These are phyloP conservation scores for Lepiota brunneoincarnata DNA, from an alignment of 768 basidiomycete genomes.

Conservation along the genomic window DNA sequence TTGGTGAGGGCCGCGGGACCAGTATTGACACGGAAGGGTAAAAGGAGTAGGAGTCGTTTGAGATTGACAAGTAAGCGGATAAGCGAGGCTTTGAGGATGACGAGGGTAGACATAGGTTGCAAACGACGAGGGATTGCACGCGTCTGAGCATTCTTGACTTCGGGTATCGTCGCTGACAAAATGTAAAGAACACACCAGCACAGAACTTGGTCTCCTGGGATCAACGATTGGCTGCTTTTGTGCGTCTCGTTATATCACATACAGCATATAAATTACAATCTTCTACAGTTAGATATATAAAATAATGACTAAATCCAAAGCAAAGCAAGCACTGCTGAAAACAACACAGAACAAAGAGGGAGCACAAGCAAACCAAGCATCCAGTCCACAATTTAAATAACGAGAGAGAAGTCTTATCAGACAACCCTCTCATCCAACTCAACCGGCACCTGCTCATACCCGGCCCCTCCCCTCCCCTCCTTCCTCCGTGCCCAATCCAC, in stretches of 20 bases:
- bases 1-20: no score
- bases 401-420: not conserved
- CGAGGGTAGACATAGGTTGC: no score
- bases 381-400: not conserved
- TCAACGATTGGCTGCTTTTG: slow-evolving; percentile 61
- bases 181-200: no score
- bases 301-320: no score
- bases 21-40: no score
- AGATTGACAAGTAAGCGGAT: no score
- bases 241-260: slow-evolving; percentile 64
- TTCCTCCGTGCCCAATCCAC: slow-evolving; percentile 9
- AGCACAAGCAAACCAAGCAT: not conserved
- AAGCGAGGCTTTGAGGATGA: no score
- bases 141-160: not conserved
- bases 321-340: not conserved
- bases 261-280: no score
- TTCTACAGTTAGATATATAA: no score
- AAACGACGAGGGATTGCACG: no score
- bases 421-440: slow-evolving; percentile 46
- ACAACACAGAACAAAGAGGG: not conserved
- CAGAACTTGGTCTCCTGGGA: slow-evolving; percentile 68
- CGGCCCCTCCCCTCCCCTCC: slow-evolving; percentile 36
- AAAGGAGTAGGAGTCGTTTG: no score
- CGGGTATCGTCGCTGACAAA: no score
- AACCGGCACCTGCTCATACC: slow-evolving; percentile 71